Percentiles rank a stretch among this genome's conserved stretches.
These are phyloP conservation scores for Salix purpurea DNA, from an alignment of 345 rosid species.

Conservation along the genomic window DNA sequence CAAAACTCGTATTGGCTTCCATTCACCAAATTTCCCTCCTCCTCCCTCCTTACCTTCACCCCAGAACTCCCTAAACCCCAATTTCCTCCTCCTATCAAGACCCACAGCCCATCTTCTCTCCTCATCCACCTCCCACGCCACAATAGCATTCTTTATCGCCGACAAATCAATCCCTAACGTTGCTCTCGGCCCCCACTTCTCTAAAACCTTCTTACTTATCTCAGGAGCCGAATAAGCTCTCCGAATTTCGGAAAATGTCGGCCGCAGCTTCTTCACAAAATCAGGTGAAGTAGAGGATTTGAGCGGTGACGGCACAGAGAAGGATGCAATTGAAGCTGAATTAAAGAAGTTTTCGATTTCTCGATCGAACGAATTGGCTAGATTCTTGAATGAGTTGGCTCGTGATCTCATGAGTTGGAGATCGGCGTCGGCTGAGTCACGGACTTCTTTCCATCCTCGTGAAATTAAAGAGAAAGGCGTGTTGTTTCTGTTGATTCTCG, in stretches of 20 bases:
- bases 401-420: constrained; percentile 73
- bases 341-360: constrained; percentile 82
- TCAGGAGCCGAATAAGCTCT: constrained; percentile 92
- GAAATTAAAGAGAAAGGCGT: constrained; percentile 71
- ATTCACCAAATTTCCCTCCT: constrained; percentile 43
- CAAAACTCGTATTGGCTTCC: constrained; percentile 78
- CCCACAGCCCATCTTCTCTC: constrained; percentile 36
- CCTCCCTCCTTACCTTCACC: constrained; percentile 40
- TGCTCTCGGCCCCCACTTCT: constrained; percentile 76
- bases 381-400: constrained; percentile 80
- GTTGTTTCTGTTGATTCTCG: constrained; percentile 37
- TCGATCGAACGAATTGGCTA: constrained; percentile 76
- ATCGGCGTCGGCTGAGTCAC: constrained; percentile 91
- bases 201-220: constrained; percentile 75
- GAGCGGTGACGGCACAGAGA: constrained; percentile 47
- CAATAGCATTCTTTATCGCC: constrained; percentile 71
- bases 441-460: constrained; percentile 87
- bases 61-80: constrained; percentile 49
- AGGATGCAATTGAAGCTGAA: constrained; percentile 52
- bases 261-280: constrained; percentile 82
- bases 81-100: constrained; percentile 37
- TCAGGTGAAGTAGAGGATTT: constrained; percentile 38
- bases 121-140: constrained; percentile 45
- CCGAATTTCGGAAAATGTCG: constrained; percentile 80
- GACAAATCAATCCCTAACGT: constrained; percentile 73